These are phyloP conservation scores for Juglanconis juglandina DNA, from an alignment of 2,329 filamentous ascomycete genomes.

Conservation along the genomic window DNA sequence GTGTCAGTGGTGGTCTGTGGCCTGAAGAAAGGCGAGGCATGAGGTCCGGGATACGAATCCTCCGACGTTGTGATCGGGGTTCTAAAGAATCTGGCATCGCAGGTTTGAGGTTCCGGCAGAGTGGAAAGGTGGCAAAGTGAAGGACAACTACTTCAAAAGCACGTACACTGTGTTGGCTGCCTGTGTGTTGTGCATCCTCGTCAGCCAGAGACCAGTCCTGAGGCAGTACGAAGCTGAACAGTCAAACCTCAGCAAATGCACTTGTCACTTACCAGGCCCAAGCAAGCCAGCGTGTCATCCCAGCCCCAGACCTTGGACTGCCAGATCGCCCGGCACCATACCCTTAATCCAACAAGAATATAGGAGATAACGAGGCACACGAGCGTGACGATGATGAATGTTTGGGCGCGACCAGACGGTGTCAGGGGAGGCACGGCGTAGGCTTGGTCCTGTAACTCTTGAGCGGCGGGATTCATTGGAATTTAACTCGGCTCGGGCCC, in stretches of 20 bases:
- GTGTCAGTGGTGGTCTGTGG: not conserved
- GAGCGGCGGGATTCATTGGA: not conserved
- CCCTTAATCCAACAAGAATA: not conserved
- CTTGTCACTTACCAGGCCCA: not conserved
- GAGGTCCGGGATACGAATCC: not conserved
- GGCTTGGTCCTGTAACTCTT: not conserved
- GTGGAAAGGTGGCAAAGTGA: no score
- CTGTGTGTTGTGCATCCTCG: not conserved
- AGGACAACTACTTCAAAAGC: not conserved
- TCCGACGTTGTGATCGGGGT: no score
- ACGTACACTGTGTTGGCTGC: not conserved
- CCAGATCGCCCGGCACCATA: not conserved
- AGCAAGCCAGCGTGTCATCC: not conserved
- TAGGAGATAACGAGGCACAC: not conserved
- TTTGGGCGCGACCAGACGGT: not conserved
- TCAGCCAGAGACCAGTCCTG: not conserved
- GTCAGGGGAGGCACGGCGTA: not conserved
- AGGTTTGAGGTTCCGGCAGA: no score
- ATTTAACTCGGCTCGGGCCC: not conserved
- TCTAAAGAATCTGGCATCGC: no score
- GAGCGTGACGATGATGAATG: not conserved
- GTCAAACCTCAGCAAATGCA: not conserved
- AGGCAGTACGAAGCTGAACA: not conserved
- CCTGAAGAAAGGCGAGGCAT: not conserved
- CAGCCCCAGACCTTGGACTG: not conserved